phyloP scores from a whole-genome alignment of 345 rosid species.

The Raphanus raphanistrum region DNA sequence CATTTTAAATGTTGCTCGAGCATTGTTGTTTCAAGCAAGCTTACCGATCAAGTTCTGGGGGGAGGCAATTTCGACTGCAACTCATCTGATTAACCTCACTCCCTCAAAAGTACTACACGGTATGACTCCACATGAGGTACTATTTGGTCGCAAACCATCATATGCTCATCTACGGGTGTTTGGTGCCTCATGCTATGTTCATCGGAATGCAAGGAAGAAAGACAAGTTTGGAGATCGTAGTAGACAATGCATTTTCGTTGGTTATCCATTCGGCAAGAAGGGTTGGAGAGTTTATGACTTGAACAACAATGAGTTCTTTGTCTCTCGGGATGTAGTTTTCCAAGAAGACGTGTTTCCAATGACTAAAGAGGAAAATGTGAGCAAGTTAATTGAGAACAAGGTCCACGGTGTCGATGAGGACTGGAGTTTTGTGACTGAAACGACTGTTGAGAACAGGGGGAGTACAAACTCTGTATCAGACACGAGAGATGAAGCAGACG shows the following conservation, averaged over 20 bases:
- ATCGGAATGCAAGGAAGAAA: not conserved
- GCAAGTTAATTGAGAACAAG: not conserved
- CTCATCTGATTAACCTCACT: no score
- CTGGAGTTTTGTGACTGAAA: not conserved
- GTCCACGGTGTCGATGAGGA: not conserved
- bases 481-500: no score
- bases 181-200: not conserved
- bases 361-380: no score
- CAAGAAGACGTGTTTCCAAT: not conserved
- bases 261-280: not conserved
- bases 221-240: not conserved
- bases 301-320: not conserved
- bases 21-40: no score
- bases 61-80: no score
- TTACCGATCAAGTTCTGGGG: no score
- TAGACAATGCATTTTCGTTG: not conserved
- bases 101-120: no score
- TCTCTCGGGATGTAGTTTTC: not conserved
- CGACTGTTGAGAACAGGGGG: not conserved
- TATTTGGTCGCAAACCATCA: no score
- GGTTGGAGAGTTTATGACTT: not conserved
- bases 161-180: no score
- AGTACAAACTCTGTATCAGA: no score
- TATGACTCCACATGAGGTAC: no score
- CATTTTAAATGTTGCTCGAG: no score